Conservation (phyloP, 2,329 filamentous ascomycete species). For the Pseudocercospora pini-densiflorae region DNA sequence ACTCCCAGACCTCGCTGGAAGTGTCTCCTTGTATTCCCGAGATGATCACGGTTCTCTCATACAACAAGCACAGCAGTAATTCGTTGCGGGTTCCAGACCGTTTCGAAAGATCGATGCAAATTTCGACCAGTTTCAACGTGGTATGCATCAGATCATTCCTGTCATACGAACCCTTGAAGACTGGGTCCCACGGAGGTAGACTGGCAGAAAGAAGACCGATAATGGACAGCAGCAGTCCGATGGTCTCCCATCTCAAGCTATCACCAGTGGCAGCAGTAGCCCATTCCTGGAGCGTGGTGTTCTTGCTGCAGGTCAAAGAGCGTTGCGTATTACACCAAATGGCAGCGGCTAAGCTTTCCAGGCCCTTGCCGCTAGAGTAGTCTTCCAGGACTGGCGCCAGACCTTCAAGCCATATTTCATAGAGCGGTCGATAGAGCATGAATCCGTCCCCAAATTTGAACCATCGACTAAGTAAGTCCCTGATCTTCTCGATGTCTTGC, state of each 20-base stretch:
- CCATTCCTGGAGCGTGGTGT: conserved; percentile 42
- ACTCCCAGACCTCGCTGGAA: conserved; percentile 29
- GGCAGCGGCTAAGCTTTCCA: conserved; percentile 40
- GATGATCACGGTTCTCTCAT: conserved; percentile 25
- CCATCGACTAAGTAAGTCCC: conserved; percentile 19
- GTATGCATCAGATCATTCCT: conserved; percentile 12
- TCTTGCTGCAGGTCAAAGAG: conserved; percentile 36
- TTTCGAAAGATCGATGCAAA: conserved; percentile 30
- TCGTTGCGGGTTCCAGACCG: conserved; percentile 32
- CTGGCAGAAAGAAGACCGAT: conserved; percentile 36
- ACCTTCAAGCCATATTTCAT: conserved; percentile 29
- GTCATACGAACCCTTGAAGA: conserved; percentile 17
- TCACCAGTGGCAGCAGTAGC: conserved; percentile 41
- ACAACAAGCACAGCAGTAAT: conserved; percentile 27
- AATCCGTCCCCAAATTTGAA: conserved; percentile 17
- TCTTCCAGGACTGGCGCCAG: conserved; percentile 21
- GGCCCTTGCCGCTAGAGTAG: conserved; percentile 23
- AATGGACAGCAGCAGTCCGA: conserved; percentile 43
- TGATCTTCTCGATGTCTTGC: conserved; percentile 14
- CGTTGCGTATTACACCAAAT: conserved; percentile 46
- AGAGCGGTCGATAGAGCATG: conserved; percentile 26
- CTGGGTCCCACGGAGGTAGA: conserved; percentile 27
- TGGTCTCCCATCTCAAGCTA: conserved; percentile 46
- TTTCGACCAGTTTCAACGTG: conserved; percentile 20
- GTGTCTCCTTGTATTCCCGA: conserved; percentile 31